These are phyloP conservation scores for Trichoderma reesei DNA, from an alignment of 495 filamentous ascomycete genomes.

Conservation along the genomic window DNA sequence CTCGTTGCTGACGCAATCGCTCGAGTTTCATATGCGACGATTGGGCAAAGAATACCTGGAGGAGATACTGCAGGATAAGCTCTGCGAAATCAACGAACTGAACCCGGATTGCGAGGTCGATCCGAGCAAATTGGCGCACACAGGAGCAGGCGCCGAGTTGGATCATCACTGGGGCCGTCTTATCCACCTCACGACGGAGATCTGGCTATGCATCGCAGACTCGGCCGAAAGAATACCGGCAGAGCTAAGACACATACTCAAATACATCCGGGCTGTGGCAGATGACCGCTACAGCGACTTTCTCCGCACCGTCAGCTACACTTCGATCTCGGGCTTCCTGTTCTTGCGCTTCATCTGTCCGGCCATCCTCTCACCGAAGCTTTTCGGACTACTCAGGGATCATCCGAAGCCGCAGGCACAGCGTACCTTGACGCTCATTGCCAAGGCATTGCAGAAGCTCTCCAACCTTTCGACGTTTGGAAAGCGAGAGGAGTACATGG, in stretches of 20 bases:
- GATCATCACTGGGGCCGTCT: constrained; percentile 77
- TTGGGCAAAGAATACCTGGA: constrained; percentile 89
- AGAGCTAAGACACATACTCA: constrained; percentile 78
- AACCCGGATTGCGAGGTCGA: constrained; percentile 95
- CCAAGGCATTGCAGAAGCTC: constrained; percentile 90
- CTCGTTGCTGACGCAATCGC: constrained; percentile 82
- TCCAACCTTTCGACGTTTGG: constrained; percentile 92
- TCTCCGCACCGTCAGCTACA: constrained; percentile 84
- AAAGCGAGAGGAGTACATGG: constrained; percentile 97
- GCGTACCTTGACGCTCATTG: constrained; percentile 84
- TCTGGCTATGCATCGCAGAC: constrained; percentile 74
- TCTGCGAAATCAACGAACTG: constrained; percentile 75
- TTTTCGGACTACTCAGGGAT: constrained; percentile 83
- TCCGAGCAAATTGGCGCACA: constrained; percentile 57
- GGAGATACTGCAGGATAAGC: constrained; percentile 74
- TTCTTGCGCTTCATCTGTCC: constrained; percentile 96
- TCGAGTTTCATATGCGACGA: constrained; percentile 92
- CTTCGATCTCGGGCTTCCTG: constrained; percentile 91
- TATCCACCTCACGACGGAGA: constrained; percentile 61
- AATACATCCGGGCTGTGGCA: constrained; percentile 86
- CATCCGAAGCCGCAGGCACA: constrained; percentile 81
- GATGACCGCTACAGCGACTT: constrained; percentile 98
- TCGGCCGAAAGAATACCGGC: constrained; percentile 67
- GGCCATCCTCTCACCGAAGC: constrained; percentile 89
- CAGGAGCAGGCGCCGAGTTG: constrained; percentile 52